Conservation (phyloP, 139 green algal species). For the Chlorella sp. region DNA sequence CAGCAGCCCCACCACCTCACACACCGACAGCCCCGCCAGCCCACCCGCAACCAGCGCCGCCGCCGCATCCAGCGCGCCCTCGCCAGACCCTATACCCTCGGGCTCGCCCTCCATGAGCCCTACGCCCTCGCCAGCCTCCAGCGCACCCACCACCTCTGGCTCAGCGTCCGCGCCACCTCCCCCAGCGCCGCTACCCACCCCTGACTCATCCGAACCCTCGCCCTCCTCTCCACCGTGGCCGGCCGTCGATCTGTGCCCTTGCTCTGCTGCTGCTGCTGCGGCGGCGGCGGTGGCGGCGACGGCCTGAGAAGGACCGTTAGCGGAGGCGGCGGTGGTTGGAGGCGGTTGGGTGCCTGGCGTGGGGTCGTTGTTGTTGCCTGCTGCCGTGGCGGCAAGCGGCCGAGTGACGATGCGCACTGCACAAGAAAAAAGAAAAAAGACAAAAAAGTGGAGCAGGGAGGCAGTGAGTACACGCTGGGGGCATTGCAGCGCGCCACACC, state of each 20-base stretch:
- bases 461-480: too few species aligned
- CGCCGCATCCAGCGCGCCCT: neutral
- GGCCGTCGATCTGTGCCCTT: too few species aligned
- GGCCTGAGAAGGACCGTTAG: too few species aligned
- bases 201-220: too few species aligned
- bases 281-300: neutral
- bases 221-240: too few species aligned
- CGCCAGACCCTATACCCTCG: neutral
- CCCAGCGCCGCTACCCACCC: neutral
- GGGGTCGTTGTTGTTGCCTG: too few species aligned
- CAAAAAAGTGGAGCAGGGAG: too few species aligned
- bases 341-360: too few species aligned
- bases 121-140: conserved; percentile 28
- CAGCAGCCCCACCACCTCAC: conserved; percentile 20
- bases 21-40: neutral
- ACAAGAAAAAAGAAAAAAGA: too few species aligned
- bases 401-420: neutral
- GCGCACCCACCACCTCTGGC: neutral
- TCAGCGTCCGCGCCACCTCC: neutral
- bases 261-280: neutral
- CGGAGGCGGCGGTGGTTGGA: too few species aligned
- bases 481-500: conserved; percentile 6
- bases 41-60: neutral
- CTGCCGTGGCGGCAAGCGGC: conserved; percentile 1
- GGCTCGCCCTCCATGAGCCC: neutral